Conservation (phyloP, 176 grass and related monocot genomes). For the Musa acuminata region DNA sequence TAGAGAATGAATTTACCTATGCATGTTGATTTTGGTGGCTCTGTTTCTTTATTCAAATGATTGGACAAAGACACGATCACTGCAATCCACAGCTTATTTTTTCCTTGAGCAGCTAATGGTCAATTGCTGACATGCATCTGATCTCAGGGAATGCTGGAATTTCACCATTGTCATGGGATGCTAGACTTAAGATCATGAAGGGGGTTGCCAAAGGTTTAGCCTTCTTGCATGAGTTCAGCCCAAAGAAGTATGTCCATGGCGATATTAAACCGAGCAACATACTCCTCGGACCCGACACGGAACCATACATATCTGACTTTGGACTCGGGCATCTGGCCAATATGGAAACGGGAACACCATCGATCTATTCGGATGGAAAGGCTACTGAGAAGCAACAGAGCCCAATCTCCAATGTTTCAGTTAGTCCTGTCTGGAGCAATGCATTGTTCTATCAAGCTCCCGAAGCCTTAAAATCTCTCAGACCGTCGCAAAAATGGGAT, state of each 20-base stretch:
- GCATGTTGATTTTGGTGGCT: no score
- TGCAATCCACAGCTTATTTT: background rate
- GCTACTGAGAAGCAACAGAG: background rate
- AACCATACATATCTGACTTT: constrained; percentile 3
- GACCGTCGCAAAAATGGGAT: constrained; percentile 9
- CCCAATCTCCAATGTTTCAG: background rate
- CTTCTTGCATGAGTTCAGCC: constrained; percentile 10
- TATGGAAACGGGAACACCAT: background rate
- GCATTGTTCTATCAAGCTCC: constrained; percentile 1
- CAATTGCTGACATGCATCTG: background rate
- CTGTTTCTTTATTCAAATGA: background rate
- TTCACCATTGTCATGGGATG: constrained; percentile 6
- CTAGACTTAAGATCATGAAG: constrained; percentile 6
- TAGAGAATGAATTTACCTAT: no score
- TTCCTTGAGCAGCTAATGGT: background rate
- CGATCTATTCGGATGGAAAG: background rate
- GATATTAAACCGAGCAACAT: constrained; percentile 1
- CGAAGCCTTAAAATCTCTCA: background rate
- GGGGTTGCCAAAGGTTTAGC: constrained; percentile 3
- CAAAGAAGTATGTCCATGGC: constrained; percentile 10
- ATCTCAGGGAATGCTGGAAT: background rate
- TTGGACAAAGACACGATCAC: background rate
- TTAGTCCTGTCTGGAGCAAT: constrained; percentile 4
- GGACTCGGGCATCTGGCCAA: background rate
- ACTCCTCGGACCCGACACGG: background rate